phyloP scores from a whole-genome alignment of 1,139 yeast species.

The Spathaspora sp. region DNA sequence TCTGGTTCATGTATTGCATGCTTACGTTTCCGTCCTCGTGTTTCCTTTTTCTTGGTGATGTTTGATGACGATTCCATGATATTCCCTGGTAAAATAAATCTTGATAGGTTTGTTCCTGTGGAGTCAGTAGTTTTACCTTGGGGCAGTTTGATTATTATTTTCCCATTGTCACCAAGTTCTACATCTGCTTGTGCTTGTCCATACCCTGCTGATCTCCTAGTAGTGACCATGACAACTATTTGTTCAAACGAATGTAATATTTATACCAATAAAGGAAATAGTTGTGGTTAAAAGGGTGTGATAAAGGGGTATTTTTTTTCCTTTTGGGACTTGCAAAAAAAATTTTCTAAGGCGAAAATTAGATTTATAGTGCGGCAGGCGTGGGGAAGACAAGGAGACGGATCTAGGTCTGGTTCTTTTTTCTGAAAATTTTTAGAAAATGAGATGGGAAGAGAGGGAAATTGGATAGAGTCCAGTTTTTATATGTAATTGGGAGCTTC shows the following conservation, averaged over 20 bases:
- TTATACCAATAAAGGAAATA: not conserved
- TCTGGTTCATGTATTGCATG: not conserved
- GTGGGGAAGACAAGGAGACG: not conserved
- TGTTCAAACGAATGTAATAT: not conserved
- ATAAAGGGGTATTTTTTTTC: not conserved
- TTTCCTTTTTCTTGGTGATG: conserved; percentile 10
- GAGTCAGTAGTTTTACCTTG: not conserved
- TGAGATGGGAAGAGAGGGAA: not conserved
- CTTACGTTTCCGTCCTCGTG: conserved; percentile 13
- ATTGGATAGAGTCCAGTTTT: too few species aligned
- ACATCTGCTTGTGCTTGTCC: conserved; percentile 7
- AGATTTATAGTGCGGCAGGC: conserved; percentile 1
- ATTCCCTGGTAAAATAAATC: not conserved
- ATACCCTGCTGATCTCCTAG: conserved; percentile 12
- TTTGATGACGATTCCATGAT: not conserved
- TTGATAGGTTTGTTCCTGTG: not conserved
- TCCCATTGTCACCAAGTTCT: conserved; percentile 15
- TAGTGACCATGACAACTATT: conserved; percentile 11
- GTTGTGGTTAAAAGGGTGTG: not conserved
- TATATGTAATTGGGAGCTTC: too few species aligned
- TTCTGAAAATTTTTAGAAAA: not conserved
- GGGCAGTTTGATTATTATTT: conserved; percentile 4
- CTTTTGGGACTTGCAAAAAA: not conserved
- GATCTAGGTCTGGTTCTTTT: not conserved
- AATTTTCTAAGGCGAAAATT: not conserved